Base-by-base conservation (phyloP, 495 filamentous ascomycete genomes). In the Penicillium paradoxum region DNA sequence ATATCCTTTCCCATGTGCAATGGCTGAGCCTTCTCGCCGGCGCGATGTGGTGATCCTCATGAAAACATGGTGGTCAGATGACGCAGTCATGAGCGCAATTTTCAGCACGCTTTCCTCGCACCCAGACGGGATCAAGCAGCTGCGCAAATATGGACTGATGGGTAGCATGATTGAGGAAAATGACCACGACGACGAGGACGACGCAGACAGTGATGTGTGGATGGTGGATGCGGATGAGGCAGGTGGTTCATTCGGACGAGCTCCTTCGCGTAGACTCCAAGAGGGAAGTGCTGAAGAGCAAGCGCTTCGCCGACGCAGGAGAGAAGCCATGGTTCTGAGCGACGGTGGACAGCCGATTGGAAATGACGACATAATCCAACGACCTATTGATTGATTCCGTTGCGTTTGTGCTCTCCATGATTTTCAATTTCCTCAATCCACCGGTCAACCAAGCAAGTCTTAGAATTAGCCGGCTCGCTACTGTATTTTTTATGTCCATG, bases 291-390 rank as follows among this genome's bases (percentile, higher is more conserved):
- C 58, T 1, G 74, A 78, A 54, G 78, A 81, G 44, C 78, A 78
- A 57, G 70, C 71, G 15, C 60, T 79, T 46, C 61, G 78, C 9
- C 63, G 78, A 37, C 68, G 75, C 11, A 70, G 77, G 54, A 70
- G 79, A 59, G 79, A 81, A 67, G 79, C 79, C 13, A 79, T 80
- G 72, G 79, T 81, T 4, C 51, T 79, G 43, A 77, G 75, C 55
- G 79, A 80, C 43, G 68, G 72, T 38, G 76, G 70, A 38, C 70
- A 66, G 36, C 76, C 78, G 6, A 60, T 79, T 42, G 74, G 75
- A 15, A 64, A 64, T 49, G 72, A 71, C 14, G 73, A 80, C 46
- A 81, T 81, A 44, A 79, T 81, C 41, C 72, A 80, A 52, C 64
- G 65, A 17, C 70, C 70, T 14, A 44, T 72, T 45, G 40, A 52